Evolutionary conservation across 495 filamentous ascomycete genomes (phyloP).

Genomic region (Lophiotrema nucula): DNA sequence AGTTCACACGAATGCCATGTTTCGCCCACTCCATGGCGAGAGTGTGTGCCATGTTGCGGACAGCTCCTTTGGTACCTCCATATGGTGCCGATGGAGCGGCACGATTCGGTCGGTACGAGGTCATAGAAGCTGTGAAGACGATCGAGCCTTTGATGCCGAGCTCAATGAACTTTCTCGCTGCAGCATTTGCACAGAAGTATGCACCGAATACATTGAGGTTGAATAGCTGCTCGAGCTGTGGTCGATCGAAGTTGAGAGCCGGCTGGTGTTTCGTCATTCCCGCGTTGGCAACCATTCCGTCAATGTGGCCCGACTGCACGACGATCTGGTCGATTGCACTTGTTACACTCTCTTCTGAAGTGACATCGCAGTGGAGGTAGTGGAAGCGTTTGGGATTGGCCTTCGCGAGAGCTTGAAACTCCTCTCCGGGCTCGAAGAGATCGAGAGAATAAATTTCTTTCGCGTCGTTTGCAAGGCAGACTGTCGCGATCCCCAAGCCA

Average conservation of each 20-base stretch:
- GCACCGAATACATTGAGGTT: conserved; percentile 50
- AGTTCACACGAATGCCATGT: conserved; percentile 66
- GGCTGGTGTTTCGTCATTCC: conserved; percentile 51
- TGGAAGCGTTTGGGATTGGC: conserved; percentile 40
- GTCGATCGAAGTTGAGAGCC: conserved; percentile 44
- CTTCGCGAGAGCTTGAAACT: conserved; percentile 41
- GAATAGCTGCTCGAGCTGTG: conserved; percentile 45
- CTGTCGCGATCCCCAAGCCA: conserved; percentile 22
- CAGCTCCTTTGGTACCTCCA: conserved; percentile 39
- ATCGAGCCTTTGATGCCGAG: conserved; percentile 48
- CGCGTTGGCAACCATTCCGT: conserved; percentile 54
- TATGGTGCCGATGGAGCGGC: conserved; percentile 38
- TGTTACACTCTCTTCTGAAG: conserved; percentile 43
- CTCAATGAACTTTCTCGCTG: conserved; percentile 46
- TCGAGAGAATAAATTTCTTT: conserved; percentile 46
- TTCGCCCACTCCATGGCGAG: conserved; percentile 51
- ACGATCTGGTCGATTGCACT: conserved; percentile 45
- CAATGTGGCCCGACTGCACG: conserved; percentile 46
- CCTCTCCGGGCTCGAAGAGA: conserved; percentile 45
- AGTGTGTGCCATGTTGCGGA: conserved; percentile 43
- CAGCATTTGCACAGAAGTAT: conserved; percentile 43
- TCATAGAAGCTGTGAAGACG: conserved; percentile 50
- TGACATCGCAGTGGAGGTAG: conserved; percentile 46
- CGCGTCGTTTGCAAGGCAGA: conserved; percentile 40
- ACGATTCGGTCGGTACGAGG: conserved; percentile 50